Evolutionary conservation across 106 monocot genomes (phyloP).

Genomic region (Triglochin maritima): DNA sequence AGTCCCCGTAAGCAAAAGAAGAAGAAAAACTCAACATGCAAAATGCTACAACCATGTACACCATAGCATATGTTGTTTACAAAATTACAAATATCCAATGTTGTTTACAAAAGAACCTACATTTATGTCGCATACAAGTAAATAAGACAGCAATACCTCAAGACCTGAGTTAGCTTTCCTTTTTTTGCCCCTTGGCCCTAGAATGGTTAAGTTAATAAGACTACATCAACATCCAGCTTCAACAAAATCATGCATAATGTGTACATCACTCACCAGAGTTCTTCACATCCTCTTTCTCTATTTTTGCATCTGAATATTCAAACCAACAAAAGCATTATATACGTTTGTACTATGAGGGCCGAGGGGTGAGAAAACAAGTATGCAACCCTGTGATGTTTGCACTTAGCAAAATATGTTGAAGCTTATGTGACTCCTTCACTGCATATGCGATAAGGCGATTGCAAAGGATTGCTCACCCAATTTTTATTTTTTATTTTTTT

Average conservation of each 20-base stretch:
- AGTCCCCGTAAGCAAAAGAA: no score
- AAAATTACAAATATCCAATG: no score
- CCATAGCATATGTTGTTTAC: not conserved
- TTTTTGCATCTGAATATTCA: constrained; percentile 2
- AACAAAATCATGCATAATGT: not conserved
- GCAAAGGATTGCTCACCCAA: no score
- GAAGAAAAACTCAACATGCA: no score
- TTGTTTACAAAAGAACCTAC: no score
- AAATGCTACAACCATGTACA: not conserved
- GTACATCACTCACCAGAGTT: constrained; percentile 2
- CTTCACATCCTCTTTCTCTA: constrained; percentile 7
- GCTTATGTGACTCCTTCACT: no score
- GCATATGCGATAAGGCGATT: no score
- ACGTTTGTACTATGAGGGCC: not conserved
- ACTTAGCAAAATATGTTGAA: no score
- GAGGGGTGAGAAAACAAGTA: no score
- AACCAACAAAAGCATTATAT: not conserved
- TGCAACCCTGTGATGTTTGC: no score
- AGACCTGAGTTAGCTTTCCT: not conserved
- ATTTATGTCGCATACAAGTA: not conserved
- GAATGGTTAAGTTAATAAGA: not conserved
- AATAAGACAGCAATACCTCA: constrained; percentile 1
- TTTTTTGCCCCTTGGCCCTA: constrained; percentile 8
- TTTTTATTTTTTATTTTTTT: no score
- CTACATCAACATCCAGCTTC: not conserved